phyloP scores from a whole-genome alignment of 257 asterid genomes.

The Fraxinus excelsior region DNA sequence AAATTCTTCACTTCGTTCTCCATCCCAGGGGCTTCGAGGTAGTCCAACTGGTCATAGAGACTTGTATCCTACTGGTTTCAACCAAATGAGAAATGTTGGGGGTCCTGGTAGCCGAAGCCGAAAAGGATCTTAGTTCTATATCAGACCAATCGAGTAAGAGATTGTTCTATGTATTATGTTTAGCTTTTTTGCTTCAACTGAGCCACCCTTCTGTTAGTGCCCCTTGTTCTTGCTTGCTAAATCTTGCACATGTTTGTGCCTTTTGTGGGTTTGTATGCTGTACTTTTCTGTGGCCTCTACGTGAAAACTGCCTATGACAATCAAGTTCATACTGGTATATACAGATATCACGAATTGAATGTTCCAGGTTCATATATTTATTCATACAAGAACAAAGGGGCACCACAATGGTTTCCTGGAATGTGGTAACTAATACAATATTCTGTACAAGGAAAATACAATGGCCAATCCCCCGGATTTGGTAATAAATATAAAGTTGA shows the following conservation, averaged over 20 bases:
- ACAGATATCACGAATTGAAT: neutral
- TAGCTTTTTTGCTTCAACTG: conserved; percentile 9
- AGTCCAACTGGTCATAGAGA: conserved; percentile 26
- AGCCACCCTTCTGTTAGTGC: conserved; percentile 20
- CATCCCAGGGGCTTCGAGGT: conserved; percentile 53
- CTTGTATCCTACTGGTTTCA: conserved; percentile 19
- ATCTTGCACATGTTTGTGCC: conserved; percentile 30
- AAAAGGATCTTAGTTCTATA: conserved; percentile 37
- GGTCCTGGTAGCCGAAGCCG: conserved; percentile 56
- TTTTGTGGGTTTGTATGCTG: conserved; percentile 20
- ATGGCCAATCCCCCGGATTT: no score
- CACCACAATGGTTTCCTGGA: no score
- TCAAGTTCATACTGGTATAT: conserved; percentile 11
- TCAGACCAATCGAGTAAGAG: conserved; percentile 6
- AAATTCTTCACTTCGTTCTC: conserved; percentile 61
- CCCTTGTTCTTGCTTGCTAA: conserved; percentile 1
- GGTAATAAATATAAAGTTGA: no score
- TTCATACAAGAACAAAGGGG: neutral
- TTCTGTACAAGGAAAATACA: no score
- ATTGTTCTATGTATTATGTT: conserved; percentile 7
- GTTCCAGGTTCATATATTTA: neutral
- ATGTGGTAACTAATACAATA: no score
- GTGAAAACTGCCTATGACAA: neutral
- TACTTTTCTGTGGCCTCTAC: neutral
- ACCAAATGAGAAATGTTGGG: conserved; percentile 33